Evolutionary conservation across 108 stramenopile species (phyloP).

Genomic region (Seminavis robusta): DNA sequence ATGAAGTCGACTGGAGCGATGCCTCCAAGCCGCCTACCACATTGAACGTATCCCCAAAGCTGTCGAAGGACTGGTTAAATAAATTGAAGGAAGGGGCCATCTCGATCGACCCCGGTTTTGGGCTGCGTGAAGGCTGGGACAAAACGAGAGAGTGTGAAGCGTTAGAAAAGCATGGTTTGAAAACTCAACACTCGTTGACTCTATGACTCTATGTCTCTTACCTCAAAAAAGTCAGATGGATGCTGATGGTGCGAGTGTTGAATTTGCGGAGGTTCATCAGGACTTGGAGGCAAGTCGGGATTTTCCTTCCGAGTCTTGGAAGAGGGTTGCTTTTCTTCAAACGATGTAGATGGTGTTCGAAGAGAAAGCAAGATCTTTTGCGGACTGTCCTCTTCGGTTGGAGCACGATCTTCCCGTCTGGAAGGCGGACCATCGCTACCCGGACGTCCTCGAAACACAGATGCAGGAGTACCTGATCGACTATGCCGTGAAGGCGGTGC

Average conservation of each 20-base stretch:
- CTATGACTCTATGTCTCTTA: neutral
- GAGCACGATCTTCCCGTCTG: neutral
- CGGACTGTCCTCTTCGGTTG: constrained; percentile 18
- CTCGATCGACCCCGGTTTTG: constrained; percentile 48
- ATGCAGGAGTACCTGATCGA: constrained; percentile 19
- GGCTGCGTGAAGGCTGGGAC: constrained; percentile 55
- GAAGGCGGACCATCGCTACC: constrained; percentile 8
- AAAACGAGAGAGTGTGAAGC: constrained; percentile 3
- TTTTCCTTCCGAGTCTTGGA: constrained; percentile 1
- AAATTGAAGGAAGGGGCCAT: constrained; percentile 69
- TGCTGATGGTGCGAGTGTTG: constrained; percentile 31
- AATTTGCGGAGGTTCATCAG: constrained; percentile 38
- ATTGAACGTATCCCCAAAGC: constrained; percentile 61
- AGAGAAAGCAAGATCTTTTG: constrained; percentile 41
- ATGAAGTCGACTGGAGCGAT: constrained; percentile 53
- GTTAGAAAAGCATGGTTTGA: neutral
- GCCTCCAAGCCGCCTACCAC: constrained; percentile 48
- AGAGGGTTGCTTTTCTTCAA: constrained; percentile 45
- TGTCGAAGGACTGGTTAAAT: constrained; percentile 85
- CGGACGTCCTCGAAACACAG: constrained; percentile 41
- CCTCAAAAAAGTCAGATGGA: constrained; percentile 16
- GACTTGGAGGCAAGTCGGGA: constrained; percentile 18
- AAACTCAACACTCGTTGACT: neutral
- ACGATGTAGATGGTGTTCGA: constrained; percentile 44
- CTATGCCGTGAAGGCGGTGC: constrained; percentile 2